Conservation (phyloP, 2,329 filamentous ascomycete species). For the Cryphonectria parasitica region DNA sequence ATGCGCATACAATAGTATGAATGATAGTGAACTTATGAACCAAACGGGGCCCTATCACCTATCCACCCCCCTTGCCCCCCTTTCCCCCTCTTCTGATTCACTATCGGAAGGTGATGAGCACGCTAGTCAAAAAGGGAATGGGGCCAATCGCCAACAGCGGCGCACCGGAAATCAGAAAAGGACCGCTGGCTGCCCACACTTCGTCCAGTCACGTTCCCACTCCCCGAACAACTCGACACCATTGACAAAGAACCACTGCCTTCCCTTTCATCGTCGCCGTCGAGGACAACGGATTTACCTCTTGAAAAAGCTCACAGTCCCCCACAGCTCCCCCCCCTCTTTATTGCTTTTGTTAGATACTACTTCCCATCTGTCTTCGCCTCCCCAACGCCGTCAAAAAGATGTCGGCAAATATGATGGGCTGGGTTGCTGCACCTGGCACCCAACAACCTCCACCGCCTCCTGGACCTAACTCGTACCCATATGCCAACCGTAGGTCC, state of each 20-base stretch:
- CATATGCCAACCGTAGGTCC: conserved; percentile 45
- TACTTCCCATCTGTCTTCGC: background rate
- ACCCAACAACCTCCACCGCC: conserved; percentile 42
- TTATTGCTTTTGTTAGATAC: background rate
- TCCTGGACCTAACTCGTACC: conserved; percentile 42
- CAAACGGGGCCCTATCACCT: conserved; percentile 11
- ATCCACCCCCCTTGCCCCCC: too few relatives aligned
- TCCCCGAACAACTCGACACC: conserved; percentile 1
- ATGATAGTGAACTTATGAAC: conserved; percentile 6
- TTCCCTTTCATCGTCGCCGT: background rate
- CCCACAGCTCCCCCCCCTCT: background rate
- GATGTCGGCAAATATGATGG: conserved; percentile 37
- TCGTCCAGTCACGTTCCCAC: background rate
- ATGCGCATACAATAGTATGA: conserved; percentile 21
- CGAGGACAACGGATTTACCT: background rate
- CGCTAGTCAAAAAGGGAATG: background rate
- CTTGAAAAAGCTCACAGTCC: background rate
- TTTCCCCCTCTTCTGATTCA: background rate
- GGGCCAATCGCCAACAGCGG: background rate
- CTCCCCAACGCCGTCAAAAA: background rate
- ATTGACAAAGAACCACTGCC: conserved; percentile 2
- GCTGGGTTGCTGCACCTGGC: conserved; percentile 41
- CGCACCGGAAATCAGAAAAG: background rate
- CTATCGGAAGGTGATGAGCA: background rate
- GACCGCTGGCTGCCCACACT: background rate